Evolutionary conservation across 225 moss, liverwort and hornwort species (phyloP), one percentile per base, ranked within the genome.

Genomic region (Rhytidiadelphus loreus): DNA sequence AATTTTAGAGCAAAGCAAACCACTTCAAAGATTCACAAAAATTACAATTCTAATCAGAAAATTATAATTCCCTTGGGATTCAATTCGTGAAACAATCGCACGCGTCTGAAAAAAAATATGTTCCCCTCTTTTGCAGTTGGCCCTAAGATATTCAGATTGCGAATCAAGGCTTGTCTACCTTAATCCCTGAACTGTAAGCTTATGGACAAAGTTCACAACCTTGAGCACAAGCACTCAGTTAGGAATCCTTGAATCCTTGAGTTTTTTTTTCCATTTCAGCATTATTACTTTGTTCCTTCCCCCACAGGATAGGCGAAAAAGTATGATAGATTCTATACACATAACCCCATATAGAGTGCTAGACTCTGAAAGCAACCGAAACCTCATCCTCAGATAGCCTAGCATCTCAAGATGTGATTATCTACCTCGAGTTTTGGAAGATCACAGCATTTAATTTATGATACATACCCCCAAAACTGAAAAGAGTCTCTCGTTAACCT

Each of bases 391-490:
- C 15, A 46, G 55, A 77, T 55, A 55, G 63, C 72, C 73, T 55
- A 56, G 60, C 70, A 87, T 77, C 82, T 88, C 80, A 71, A 77
- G 25, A 88, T 86, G 84, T 46, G 56, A 62, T 83, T 48, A 77
- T 61, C 85, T 78, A 91, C 80, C 91, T 91, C 90, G 62, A 89
- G 90, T 89, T 73, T 70, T 89, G 90, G 86, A 83, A 93, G 87
- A 69, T 46, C 83, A 55, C 44, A 66, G 57, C 30, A 60, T 61
- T 82, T 68, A 7, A 33, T 28, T 61, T 89, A 89, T 89, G 26
- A 61, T 80, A 91, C 93, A 93, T 43, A 26, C 86, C 88, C 64
- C 93, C 91, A 88, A 93, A 58, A 85, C 93, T 89, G 89, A 75
- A 48, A 91, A 88, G 88, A 85, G 60, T 69, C 79, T 89, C 86